Evolutionary conservation across 2,329 filamentous ascomycete genomes (phyloP), one percentile per base, ranked within the genome.

Genomic region (Aspergillus ruber): DNA sequence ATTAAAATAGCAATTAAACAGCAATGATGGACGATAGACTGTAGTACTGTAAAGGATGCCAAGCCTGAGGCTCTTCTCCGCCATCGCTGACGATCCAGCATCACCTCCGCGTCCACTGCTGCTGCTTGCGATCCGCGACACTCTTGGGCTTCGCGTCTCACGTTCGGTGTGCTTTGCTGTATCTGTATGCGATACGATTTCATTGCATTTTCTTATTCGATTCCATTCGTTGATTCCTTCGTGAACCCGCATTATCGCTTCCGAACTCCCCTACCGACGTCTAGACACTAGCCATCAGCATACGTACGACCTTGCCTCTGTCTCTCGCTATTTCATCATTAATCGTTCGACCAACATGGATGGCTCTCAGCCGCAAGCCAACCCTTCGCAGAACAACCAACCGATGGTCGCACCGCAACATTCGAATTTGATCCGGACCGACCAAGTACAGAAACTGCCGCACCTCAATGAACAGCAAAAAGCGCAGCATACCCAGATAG

Each of bases 381-480:
- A 57, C 35, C 62, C n/a, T 9, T 55, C 58, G 44, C 57, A 61
- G 44, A 51, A 54, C 17, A 56, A 57, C 35, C 62, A 66, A 52
- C 59, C 61, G 39, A 64, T 65, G 55, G 51, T 56, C 42, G 59
- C 62, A 12, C 56, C 57, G 7, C 65, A 73, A 54, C 67, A 72
- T 43, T 67, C 70, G 5, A 69, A 71, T 46, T 59, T 77, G 43
- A 78, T 80, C 54, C 72, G 72, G 40, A 75, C 76, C 25, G 73
- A 76, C 48, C 74, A 79, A 50, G 76, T 81, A 44, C 71, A 74
- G 50, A 72, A 71, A 48, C 67, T 81, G 5, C 75, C 76, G 4
- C 70, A 75, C 61, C 67, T 83, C 25, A 75, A 66, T 50, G 75
- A 79, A 7, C 66, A 74, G 43, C 74, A 78, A 56, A 83, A 82